These are phyloP conservation scores for Borealophlyctis nickersoniae DNA, from an alignment of 192 early-diverging fungal genomes.

Conservation along the genomic window DNA sequence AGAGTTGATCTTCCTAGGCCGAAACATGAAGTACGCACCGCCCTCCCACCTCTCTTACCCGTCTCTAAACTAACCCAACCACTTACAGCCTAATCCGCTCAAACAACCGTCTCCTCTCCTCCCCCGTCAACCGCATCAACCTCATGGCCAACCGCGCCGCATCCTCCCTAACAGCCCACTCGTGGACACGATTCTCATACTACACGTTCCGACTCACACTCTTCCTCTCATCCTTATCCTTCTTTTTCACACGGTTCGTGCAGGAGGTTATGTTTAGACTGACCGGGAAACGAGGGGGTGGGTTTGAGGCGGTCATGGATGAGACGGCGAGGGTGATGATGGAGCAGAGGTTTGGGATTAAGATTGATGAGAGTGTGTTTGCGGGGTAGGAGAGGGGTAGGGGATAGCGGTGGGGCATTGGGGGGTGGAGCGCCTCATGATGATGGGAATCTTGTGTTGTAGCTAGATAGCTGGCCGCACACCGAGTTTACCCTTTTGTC, in stretches of 20 bases:
- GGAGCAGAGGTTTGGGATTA: conserved; percentile 74
- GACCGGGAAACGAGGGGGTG: conserved; percentile 29
- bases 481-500: too few species aligned
- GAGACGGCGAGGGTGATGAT: conserved; percentile 62
- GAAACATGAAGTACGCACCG: conserved; percentile 80
- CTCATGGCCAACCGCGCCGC: conserved; percentile 81
- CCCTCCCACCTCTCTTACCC: not conserved
- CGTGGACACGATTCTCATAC: conserved; percentile 40
- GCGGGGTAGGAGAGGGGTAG: conserved; percentile 48
- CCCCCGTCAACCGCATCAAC: conserved; percentile 84
- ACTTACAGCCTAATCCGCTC: conserved; percentile 35
- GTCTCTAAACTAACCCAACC: not conserved
- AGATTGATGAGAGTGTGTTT: conserved; percentile 73
- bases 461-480: too few species aligned
- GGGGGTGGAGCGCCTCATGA: conserved; percentile 4
- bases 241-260: conserved; percentile 49
- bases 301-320: conserved; percentile 76
- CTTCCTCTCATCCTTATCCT: conserved; percentile 54
- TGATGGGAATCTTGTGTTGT: too few species aligned
- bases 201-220: conserved; percentile 58
- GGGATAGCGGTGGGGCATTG: not conserved
- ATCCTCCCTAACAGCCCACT: conserved; percentile 29
- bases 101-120: conserved; percentile 81
- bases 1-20: conserved; percentile 84
- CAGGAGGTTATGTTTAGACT: conserved; percentile 38